A percentile compares a stretch with the other conserved stretches of the same genome.
phyloP scores from a whole-genome alignment of 345 rosid genomes.

The Acer negundo region DNA sequence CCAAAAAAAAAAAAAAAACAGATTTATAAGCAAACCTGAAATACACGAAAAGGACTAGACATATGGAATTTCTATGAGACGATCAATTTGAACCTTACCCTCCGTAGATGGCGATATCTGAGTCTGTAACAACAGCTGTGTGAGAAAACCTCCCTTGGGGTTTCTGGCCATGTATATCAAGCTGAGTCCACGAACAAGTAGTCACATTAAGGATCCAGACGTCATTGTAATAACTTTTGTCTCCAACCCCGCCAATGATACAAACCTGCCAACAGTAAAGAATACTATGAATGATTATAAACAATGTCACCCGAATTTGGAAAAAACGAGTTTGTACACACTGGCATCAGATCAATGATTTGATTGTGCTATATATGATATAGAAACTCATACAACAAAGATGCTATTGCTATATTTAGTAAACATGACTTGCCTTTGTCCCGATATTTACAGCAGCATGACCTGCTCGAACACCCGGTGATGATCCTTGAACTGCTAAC shows the following conservation, averaged over 20 bases:
- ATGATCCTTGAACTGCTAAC: conserved; percentile 53
- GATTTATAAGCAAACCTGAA: neutral
- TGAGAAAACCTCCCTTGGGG: conserved; percentile 86
- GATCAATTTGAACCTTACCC: conserved; percentile 41
- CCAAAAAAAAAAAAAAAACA: neutral
- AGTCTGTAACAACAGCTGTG: conserved; percentile 50
- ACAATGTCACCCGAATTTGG: neutral
- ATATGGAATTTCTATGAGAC: neutral
- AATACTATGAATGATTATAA: neutral
- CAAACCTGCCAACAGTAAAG: conserved; percentile 45
- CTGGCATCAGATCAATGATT: neutral
- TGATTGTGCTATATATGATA: neutral
- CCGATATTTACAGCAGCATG: conserved; percentile 63
- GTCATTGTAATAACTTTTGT: conserved; percentile 65
- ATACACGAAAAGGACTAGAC: neutral
- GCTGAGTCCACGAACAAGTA: conserved; percentile 50
- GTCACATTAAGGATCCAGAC: conserved; percentile 61
- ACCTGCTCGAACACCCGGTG: conserved; percentile 74
- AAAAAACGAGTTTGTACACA: no score
- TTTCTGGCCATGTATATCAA: conserved; percentile 55
- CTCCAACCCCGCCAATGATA: conserved; percentile 75
- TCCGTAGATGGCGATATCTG: conserved; percentile 59
- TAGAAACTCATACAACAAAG: neutral
- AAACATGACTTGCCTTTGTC: conserved; percentile 45
- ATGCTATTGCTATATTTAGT: no score